A percentile compares a stretch with the other conserved stretches of the same genome.
Conservation (phyloP, 345 rosid genomes). For the Fremontodendron californicum region DNA sequence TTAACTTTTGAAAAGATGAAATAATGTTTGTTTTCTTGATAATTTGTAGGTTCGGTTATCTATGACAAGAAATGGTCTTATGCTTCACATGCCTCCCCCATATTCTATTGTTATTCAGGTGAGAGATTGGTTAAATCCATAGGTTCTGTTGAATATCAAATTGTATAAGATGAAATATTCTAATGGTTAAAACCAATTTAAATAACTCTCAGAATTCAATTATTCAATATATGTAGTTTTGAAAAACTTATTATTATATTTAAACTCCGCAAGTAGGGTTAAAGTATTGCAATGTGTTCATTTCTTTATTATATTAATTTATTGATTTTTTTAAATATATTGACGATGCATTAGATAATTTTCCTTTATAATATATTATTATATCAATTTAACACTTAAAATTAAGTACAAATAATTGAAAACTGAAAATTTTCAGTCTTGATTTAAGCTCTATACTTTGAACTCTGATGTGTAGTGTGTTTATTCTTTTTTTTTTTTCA, state of each 20-base stretch:
- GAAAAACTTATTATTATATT: background rate
- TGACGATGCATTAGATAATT: no score
- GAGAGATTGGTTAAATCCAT: background rate
- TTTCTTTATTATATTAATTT: no score
- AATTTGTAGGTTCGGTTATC: slow-evolving; percentile 66
- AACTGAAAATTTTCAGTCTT: background rate
- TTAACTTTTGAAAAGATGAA: background rate
- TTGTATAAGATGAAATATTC: background rate
- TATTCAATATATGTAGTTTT: background rate
- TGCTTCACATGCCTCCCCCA: slow-evolving; percentile 85
- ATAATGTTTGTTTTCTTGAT: background rate
- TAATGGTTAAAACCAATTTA: background rate
- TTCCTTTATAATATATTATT: no score
- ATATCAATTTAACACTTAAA: no score
- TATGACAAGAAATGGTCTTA: slow-evolving; percentile 42
- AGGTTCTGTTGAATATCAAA: background rate
- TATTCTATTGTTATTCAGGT: slow-evolving; percentile 96
- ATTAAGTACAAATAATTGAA: no score
- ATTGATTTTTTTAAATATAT: no score
- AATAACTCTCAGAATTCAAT: background rate
- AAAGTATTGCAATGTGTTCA: no score
- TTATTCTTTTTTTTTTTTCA: background rate
- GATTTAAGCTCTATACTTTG: background rate
- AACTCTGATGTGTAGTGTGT: background rate
- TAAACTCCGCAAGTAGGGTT: no score